phyloP scores from a whole-genome alignment of 2,329 filamentous ascomycete genomes.

The Annulohypoxylon truncatum region DNA sequence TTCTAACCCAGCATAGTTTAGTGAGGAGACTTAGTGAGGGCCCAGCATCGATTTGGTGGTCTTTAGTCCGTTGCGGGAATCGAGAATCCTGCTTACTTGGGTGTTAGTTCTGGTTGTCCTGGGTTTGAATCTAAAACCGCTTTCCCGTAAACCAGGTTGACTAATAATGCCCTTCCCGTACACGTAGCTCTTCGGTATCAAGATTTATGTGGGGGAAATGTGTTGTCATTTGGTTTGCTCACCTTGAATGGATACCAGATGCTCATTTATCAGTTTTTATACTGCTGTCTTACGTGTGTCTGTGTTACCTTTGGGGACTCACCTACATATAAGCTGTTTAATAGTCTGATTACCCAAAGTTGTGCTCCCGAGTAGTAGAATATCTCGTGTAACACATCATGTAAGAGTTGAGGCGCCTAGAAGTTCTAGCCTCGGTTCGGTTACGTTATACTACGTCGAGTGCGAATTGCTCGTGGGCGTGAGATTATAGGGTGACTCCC shows the following conservation, averaged over 20 bases:
- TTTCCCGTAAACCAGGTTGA: neutral
- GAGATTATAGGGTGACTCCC: constrained; percentile 6
- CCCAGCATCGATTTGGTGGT: constrained; percentile 4
- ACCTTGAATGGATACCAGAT: neutral
- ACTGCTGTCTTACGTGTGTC: neutral
- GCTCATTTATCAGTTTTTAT: neutral
- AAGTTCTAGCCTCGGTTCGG: constrained; percentile 32
- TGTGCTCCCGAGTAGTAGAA: constrained; percentile 21
- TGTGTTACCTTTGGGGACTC: constrained; percentile 2
- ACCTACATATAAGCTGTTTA: constrained; percentile 1
- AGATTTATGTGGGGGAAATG: constrained; percentile 29
- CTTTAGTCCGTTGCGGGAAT: constrained; percentile 8
- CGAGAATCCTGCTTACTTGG: constrained; percentile 17
- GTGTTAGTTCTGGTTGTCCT: constrained; percentile 5
- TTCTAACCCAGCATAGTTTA: neutral
- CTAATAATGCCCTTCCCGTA: constrained; percentile 12
- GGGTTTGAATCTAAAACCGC: constrained; percentile 17
- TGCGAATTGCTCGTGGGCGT: constrained; percentile 12
- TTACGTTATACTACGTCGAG: constrained; percentile 16
- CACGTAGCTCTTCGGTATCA: neutral
- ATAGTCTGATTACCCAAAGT: constrained; percentile 13
- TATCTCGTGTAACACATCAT: constrained; percentile 26
- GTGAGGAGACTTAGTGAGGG: neutral
- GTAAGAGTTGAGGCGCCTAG: constrained; percentile 17
- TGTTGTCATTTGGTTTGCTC: constrained; percentile 26